phyloP scores from a whole-genome alignment of 2,329 filamentous ascomycete species.

The Chrysoporthe cubensis region DNA sequence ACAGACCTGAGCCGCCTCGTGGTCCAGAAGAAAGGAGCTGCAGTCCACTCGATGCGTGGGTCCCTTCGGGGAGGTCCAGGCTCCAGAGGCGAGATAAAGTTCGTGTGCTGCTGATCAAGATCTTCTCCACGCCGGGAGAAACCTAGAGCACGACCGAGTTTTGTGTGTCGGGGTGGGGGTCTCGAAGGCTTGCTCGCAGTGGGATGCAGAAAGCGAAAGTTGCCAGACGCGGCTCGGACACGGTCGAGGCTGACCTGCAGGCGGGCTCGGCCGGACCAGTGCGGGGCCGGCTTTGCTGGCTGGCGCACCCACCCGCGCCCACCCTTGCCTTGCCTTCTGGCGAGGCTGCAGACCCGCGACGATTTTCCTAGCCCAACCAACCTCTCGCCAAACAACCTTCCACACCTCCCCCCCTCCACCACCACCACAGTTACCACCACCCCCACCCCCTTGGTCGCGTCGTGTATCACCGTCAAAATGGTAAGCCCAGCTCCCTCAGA shows the following conservation, averaged over 20 bases:
- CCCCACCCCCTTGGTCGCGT: neutral
- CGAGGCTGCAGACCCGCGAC: conserved; percentile 2
- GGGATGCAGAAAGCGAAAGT: neutral
- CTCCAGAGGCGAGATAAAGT: no score
- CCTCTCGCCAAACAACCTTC: neutral
- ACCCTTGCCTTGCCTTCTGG: neutral
- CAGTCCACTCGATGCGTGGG: no score
- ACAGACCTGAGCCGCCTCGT: no score
- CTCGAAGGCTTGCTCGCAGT: neutral
- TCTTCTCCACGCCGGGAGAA: no score
- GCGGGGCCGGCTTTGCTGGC: no score
- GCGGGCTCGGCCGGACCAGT: neutral
- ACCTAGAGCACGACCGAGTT: no score
- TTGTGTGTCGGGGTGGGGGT: neutral
- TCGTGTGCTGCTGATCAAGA: no score
- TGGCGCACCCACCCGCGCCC: neutral
- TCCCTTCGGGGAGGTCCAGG: no score
- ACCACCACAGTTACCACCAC: neutral
- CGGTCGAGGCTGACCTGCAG: conserved; percentile 9
- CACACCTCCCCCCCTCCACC: neutral
- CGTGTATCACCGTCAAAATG: conserved; percentile 25
- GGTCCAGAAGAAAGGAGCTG: no score
- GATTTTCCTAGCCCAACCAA: neutral
- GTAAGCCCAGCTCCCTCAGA: conserved; percentile 7
- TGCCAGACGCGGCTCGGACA: conserved; percentile 2